phyloP scores from a whole-genome alignment of 768 basidiomycete species.

The Hypholoma sublateritium region DNA sequence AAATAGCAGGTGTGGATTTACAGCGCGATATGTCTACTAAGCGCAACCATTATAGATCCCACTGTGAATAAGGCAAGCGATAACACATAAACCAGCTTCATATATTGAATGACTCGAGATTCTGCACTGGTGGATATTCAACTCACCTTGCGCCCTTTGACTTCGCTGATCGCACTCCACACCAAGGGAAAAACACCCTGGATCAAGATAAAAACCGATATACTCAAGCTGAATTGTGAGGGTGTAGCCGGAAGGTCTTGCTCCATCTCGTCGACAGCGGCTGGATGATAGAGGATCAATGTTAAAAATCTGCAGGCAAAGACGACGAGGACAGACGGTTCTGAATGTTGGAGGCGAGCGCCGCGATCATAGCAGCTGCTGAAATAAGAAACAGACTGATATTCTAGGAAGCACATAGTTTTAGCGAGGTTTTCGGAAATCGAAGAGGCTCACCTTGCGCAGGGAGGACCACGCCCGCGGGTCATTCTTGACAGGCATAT shows the following conservation, averaged over 20 bases:
- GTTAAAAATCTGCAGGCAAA: not conserved
- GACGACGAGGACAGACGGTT: constrained; percentile 46
- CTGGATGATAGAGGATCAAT: constrained; percentile 30
- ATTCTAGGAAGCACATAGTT: constrained; percentile 30
- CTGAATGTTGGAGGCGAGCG: constrained; percentile 58
- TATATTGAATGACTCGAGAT: constrained; percentile 1
- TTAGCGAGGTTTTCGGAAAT: not conserved
- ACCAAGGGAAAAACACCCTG: constrained; percentile 69
- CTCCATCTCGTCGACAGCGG: constrained; percentile 63
- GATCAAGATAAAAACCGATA: constrained; percentile 69
- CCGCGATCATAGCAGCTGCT: constrained; percentile 56
- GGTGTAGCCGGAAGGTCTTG: constrained; percentile 57
- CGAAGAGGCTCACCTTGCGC: constrained; percentile 46
- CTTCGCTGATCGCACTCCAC: constrained; percentile 72
- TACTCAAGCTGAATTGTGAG: constrained; percentile 61
- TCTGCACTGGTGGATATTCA: not conserved
- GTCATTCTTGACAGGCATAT: constrained; percentile 56
- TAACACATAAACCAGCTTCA: constrained; percentile 48
- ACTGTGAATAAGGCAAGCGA: constrained; percentile 53
- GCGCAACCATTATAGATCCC: constrained; percentile 55
- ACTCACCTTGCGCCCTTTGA: constrained; percentile 70
- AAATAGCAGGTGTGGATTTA: constrained; percentile 22
- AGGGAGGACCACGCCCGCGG: constrained; percentile 57
- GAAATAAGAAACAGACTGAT: constrained; percentile 46
- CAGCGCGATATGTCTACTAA: constrained; percentile 44